Conservation (phyloP, 805 yeast species). For the Debaryomyces prosopidis region DNA sequence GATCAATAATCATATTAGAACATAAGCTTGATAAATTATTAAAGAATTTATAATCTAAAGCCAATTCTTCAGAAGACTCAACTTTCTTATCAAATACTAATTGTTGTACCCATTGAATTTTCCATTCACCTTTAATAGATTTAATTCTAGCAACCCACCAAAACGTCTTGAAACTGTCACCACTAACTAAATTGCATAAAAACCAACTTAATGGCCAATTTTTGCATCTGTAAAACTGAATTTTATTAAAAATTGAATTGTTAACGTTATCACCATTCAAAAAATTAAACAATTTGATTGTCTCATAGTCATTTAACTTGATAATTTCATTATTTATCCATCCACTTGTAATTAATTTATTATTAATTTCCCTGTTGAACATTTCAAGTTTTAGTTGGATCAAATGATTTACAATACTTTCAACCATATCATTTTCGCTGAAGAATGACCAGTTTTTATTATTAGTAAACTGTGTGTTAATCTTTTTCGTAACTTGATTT, state of each 20-base stretch:
- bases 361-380: conserved; percentile 50
- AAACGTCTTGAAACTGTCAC: conserved; percentile 35
- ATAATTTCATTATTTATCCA: conserved; percentile 67
- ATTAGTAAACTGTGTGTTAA: conserved; percentile 25
- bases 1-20: conserved; percentile 50
- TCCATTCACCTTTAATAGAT: conserved; percentile 55
- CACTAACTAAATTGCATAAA: conserved; percentile 40
- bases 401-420: conserved; percentile 33
- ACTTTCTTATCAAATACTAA: conserved; percentile 13
- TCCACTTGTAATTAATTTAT: conserved; percentile 61
- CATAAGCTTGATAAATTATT: conserved; percentile 41
- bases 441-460: conserved; percentile 20
- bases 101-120: conserved; percentile 50
- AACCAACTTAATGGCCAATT: conserved; percentile 64
- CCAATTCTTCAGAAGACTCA: neutral
- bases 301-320: conserved; percentile 49
- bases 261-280: conserved; percentile 22
- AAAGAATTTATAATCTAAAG: conserved; percentile 34
- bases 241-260: conserved; percentile 7
- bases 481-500: conserved; percentile 27
- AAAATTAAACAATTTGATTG: conserved; percentile 37
- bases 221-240: conserved; percentile 46
- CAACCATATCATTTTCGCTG: conserved; percentile 32
- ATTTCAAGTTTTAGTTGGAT: conserved; percentile 50
- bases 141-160: conserved; percentile 58